Percentiles rank a stretch among this genome's conserved stretches.
Evolutionary conservation across 2,329 filamentous ascomycete species (phyloP).

Genomic region (Neofusicoccum parvum): DNA sequence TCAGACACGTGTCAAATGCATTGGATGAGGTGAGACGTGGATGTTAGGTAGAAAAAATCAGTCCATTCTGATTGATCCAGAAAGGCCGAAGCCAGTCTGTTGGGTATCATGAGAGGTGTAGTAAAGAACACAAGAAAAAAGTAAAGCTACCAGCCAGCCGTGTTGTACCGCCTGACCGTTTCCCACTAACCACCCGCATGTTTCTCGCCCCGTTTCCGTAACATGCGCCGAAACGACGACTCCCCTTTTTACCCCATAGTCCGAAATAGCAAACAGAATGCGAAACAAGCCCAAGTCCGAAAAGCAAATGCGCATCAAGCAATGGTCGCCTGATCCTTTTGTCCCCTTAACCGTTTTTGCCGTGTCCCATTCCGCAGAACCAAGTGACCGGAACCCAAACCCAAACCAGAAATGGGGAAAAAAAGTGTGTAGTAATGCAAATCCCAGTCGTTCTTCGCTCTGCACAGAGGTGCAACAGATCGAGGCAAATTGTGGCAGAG

Average conservation of each 20-base stretch:
- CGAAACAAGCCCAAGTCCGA: neutral
- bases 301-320: neutral
- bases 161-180: neutral
- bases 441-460: neutral
- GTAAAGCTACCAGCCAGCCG: neutral
- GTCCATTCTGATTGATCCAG: neutral
- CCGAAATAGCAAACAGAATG: neutral
- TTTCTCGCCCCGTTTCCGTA: neutral
- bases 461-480: neutral
- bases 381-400: neutral
- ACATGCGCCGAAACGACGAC: slow-evolving; percentile 2
- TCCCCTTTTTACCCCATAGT: neutral
- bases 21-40: slow-evolving; percentile 13
- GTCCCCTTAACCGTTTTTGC: slow-evolving; percentile 3
- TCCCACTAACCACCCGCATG: neutral
- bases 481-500: neutral
- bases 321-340: neutral
- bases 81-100: slow-evolving; percentile 5
- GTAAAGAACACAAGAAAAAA: neutral
- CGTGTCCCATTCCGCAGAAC: neutral
- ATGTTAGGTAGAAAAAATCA: neutral
- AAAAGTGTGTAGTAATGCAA: slow-evolving; percentile 14
- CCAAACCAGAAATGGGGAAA: neutral
- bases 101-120: slow-evolving; percentile 11
- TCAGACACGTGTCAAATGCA: neutral